Evolutionary conservation across 768 basidiomycete genomes (phyloP).

Genomic region (Exidia glandulosa): DNA sequence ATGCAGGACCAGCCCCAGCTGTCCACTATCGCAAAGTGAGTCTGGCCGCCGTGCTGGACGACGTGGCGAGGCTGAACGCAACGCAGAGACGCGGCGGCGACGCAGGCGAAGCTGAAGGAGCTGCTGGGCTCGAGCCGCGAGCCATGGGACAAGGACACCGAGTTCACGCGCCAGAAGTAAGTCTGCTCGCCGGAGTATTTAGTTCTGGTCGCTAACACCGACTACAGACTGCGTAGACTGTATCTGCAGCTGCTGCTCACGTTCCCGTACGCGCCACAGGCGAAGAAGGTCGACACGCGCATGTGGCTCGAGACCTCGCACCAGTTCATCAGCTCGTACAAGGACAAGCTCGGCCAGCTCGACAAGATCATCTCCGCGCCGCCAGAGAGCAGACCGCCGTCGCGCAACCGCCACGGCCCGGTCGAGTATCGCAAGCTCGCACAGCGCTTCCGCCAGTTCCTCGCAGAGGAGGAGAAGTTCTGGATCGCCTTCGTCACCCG

Average conservation of each 20-base stretch:
- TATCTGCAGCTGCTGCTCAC: conserved; percentile 60
- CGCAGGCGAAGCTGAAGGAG: conserved; percentile 41
- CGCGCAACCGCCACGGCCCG: conserved; percentile 38
- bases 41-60: too few relatives aligned
- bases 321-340: conserved; percentile 72
- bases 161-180: conserved; percentile 78
- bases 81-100: not conserved
- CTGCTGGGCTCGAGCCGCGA: conserved; percentile 52
- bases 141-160: conserved; percentile 79
- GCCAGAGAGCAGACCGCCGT: conserved; percentile 31
- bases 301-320: conserved; percentile 93
- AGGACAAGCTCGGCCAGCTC: conserved; percentile 55
- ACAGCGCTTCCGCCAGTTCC: conserved; percentile 81
- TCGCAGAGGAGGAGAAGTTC: conserved; percentile 84
- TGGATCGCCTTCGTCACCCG: conserved; percentile 75
- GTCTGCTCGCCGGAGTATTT: conserved; percentile 17
- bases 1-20: not conserved
- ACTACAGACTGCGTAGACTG: conserved; percentile 51
- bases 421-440: conserved; percentile 82
- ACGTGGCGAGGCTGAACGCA: not conserved
- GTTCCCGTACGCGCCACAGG: conserved; percentile 59
- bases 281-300: conserved; percentile 69
- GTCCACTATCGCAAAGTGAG: not conserved
- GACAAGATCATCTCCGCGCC: conserved; percentile 25
- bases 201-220: conserved; percentile 5